phyloP scores from a whole-genome alignment of 441 rosid species.

The Populus hybrid region DNA sequence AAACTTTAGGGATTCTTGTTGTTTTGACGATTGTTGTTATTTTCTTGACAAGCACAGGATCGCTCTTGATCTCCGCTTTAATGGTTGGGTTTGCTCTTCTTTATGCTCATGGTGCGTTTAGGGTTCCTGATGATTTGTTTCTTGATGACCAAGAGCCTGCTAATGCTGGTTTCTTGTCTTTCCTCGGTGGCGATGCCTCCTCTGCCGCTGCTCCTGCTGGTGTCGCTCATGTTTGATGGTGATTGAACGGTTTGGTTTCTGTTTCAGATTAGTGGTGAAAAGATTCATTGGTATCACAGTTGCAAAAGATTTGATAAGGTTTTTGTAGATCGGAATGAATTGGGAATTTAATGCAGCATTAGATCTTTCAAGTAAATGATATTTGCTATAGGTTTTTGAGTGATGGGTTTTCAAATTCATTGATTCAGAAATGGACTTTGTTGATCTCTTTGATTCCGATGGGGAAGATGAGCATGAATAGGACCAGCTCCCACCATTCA shows the following conservation, averaged over 20 bases:
- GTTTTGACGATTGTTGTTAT: conserved; percentile 56
- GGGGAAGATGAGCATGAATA: conserved; percentile 41
- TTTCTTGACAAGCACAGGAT: conserved; percentile 60
- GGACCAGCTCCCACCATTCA: conserved; percentile 61
- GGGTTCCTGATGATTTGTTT: conserved; percentile 69
- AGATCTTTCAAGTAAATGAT: not conserved
- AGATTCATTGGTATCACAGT: not conserved
- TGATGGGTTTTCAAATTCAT: not conserved
- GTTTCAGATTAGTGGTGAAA: not conserved
- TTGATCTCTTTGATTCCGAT: conserved; percentile 30
- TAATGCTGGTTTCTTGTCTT: conserved; percentile 53
- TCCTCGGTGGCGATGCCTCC: conserved; percentile 57
- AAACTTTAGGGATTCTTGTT: conserved; percentile 51
- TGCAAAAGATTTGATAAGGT: not conserved
- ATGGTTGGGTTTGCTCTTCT: conserved; percentile 62
- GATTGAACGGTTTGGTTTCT: not conserved
- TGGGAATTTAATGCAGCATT: not conserved
- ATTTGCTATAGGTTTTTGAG: too few relatives aligned
- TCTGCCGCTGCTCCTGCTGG: conserved; percentile 54
- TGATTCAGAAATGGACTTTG: conserved; percentile 44
- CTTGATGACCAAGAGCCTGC: conserved; percentile 64
- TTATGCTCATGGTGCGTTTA: conserved; percentile 65
- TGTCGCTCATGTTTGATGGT: conserved; percentile 39
- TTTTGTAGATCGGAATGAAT: not conserved
- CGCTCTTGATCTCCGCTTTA: conserved; percentile 20